These are phyloP conservation scores for Cryptococcus sp. DNA, from an alignment of 1,284 basidiomycete genomes.

Conservation along the genomic window DNA sequence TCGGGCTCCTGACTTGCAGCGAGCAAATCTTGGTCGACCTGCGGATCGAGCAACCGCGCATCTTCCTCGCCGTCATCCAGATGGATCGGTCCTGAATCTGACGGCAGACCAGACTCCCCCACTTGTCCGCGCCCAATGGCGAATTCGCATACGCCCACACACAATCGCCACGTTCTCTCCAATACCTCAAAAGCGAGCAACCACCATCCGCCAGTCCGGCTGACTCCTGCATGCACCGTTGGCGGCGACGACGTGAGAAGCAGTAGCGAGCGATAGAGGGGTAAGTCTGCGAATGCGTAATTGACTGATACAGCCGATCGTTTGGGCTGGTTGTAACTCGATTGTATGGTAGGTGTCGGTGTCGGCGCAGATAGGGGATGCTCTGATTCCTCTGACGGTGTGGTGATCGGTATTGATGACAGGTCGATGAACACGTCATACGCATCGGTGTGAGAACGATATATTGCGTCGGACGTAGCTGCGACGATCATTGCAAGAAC, in stretches of 20 bases:
- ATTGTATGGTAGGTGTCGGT: constrained; percentile 11
- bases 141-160: constrained; percentile 50
- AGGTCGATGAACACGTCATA: constrained; percentile 51
- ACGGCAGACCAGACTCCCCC: constrained; percentile 15
- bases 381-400: constrained; percentile 5
- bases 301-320: constrained; percentile 17
- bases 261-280: constrained; percentile 44
- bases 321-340: constrained; percentile 11
- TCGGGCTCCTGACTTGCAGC: constrained; percentile 4
- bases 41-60: constrained; percentile 25
- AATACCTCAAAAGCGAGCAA: constrained; percentile 43
- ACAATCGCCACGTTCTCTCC: constrained; percentile 39
- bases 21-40: constrained; percentile 18
- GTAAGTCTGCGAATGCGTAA: constrained; percentile 43
- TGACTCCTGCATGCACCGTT: constrained; percentile 27
- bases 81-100: constrained; percentile 6
- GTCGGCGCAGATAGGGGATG: constrained; percentile 8
- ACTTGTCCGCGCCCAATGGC: constrained; percentile 39
- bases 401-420: constrained; percentile 25
- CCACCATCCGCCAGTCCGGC: constrained; percentile 36
- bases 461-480: constrained; percentile 50
- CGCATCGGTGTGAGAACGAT: constrained; percentile 35
- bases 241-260: constrained; percentile 36
- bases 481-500: not conserved
- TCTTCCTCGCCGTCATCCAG: constrained; percentile 43